Evolutionary conservation across 2,329 filamentous ascomycete genomes (phyloP), one percentile per base, ranked within the genome.

Genomic region (Claviceps africana): DNA sequence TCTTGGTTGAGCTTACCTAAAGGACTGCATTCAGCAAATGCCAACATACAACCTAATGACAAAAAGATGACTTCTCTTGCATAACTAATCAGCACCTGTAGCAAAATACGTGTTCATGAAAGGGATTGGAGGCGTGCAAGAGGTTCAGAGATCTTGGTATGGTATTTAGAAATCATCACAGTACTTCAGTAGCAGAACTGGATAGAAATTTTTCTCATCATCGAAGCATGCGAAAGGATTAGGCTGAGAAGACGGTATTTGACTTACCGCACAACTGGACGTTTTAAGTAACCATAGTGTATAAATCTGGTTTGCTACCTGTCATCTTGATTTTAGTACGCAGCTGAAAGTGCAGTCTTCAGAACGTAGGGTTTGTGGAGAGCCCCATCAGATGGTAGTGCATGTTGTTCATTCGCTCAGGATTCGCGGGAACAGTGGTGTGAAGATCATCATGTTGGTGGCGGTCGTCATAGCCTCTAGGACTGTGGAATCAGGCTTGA

Each of bases 121-220:
- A 4, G n/a, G 6, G 13, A n/a, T 15, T 17, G 7, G 11, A 19
- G 15, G 15, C 15, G 17, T n/a, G 19, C n/a, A 2, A 25, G 15
- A 5, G 40, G 48, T 67, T 79, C 74, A 79, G 76, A 81, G 73
- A 74, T 70, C 69, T 73, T 77, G 73, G 67, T 82, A 73, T 83
- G 79, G 80, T 70, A 82, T 80, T 74, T 71, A 66, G 72, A 67
- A 78, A 66, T 83, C 81, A 77, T 82, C 81, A 84, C 70, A 68
- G 60, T 66, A 63, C 61, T 79, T 85, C 82, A 85, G 82, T 77
- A 85, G 82, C 82, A 85, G 82, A 85, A 85, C 82, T 85, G 82
- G 76, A 76, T 73, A 67, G 73, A 72, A 70, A 68, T 57, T 60
- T 70, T 72, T 81, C 71, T 85, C 81, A 85, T 85, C 82, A 84